A percentile compares a stretch with the other conserved stretches of the same genome.
Evolutionary conservation across 2,329 filamentous ascomycete genomes (phyloP).

Genomic region (Colletotrichum phormii): DNA sequence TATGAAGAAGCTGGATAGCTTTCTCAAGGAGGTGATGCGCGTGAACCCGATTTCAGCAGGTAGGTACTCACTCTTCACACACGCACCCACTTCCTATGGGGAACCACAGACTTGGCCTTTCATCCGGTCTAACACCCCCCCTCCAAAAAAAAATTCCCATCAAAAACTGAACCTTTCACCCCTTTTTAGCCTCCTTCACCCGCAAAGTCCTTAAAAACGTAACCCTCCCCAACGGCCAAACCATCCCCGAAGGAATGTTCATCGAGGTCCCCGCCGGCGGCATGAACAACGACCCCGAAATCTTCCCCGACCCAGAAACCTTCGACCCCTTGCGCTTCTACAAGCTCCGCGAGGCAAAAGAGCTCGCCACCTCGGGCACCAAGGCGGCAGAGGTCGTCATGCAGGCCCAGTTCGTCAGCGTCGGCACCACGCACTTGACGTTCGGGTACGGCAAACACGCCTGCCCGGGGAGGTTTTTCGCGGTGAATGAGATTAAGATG

Average conservation of each 20-base stretch:
- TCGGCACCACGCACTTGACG: slow-evolving; percentile 39
- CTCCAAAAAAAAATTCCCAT: too few relatives aligned
- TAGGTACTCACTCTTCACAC: neutral
- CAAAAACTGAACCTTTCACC: too few relatives aligned
- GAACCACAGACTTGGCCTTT: neutral
- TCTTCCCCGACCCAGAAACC: slow-evolving; percentile 52
- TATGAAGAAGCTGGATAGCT: slow-evolving; percentile 55
- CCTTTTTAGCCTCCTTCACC: slow-evolving; percentile 54
- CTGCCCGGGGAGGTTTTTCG: slow-evolving; percentile 36
- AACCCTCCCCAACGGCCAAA: slow-evolving; percentile 65
- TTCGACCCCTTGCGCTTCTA: slow-evolving; percentile 64
- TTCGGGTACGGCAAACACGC: slow-evolving; percentile 39
- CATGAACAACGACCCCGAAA: slow-evolving; percentile 49
- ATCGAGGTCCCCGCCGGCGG: slow-evolving; percentile 54
- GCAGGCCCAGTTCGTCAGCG: slow-evolving; percentile 55
- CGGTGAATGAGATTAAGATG: slow-evolving; percentile 39
- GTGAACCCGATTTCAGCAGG: slow-evolving; percentile 42
- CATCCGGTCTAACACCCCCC: too few relatives aligned
- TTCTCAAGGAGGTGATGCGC: slow-evolving; percentile 52
- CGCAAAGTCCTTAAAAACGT: slow-evolving; percentile 63
- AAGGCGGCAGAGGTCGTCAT: slow-evolving; percentile 38
- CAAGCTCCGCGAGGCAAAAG: slow-evolving; percentile 49
- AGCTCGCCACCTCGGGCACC: slow-evolving; percentile 11
- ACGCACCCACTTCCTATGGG: too few relatives aligned
- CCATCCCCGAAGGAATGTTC: slow-evolving; percentile 55